phyloP scores from a whole-genome alignment of 805 yeast species.

The Wickerhamiella shivajii region DNA sequence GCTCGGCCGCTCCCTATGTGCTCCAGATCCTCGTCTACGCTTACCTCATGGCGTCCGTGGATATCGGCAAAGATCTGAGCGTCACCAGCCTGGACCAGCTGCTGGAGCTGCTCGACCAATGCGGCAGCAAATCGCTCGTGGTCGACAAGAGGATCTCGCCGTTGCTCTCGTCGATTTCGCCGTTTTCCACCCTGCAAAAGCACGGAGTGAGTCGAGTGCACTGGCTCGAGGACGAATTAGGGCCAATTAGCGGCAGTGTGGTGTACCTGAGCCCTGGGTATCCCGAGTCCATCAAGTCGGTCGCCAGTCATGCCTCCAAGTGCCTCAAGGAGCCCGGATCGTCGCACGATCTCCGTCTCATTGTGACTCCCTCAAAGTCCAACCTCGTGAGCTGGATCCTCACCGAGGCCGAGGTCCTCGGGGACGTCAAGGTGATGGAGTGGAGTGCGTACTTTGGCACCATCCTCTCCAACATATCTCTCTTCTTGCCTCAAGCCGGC shows the following conservation, averaged over 20 bases:
- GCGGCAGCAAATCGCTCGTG: slow-evolving; percentile 23
- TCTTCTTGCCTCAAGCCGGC: slow-evolving; percentile 29
- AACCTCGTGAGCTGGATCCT: slow-evolving; percentile 15
- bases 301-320: slow-evolving; percentile 9
- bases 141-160: slow-evolving; percentile 36
- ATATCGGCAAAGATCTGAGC: slow-evolving; percentile 3
- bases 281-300: slow-evolving; percentile 12
- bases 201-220: slow-evolving; percentile 35
- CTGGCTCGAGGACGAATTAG: slow-evolving; percentile 29
- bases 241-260: slow-evolving; percentile 11
- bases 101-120: slow-evolving; percentile 11
- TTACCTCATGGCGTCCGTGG: no score
- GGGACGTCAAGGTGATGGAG: slow-evolving; percentile 27
- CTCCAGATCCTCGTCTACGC: no score
- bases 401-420: slow-evolving; percentile 26
- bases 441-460: slow-evolving; percentile 34
- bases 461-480: slow-evolving; percentile 20
- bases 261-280: slow-evolving; percentile 19
- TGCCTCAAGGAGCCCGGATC: slow-evolving; percentile 3
- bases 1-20: no score
- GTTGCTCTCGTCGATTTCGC: slow-evolving; percentile 38
- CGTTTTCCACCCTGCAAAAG: slow-evolving; percentile 38
- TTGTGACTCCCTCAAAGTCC: slow-evolving; percentile 10
- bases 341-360: slow-evolving; percentile 1
- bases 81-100: slow-evolving; percentile 13